Evolutionary conservation across 257 asterid species (phyloP).

Genomic region (Lithospermum erythrorhizon): DNA sequence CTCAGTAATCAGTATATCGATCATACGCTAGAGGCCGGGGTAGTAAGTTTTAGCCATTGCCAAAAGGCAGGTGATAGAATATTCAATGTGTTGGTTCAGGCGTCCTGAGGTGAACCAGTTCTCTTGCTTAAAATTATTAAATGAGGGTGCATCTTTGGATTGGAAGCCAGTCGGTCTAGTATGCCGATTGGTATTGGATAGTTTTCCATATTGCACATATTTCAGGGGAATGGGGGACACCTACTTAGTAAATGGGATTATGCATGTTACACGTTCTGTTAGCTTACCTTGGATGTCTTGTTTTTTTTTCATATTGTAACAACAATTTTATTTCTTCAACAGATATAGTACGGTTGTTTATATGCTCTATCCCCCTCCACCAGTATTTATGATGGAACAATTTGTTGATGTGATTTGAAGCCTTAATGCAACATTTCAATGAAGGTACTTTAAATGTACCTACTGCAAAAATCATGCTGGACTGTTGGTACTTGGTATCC

Average conservation of each 20-base stretch:
- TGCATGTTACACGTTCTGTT: neutral
- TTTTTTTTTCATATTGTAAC: constrained; percentile 2
- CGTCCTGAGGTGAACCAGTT: neutral
- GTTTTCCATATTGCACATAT: neutral
- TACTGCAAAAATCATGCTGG: too few relatives aligned
- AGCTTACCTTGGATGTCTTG: neutral
- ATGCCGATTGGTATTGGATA: neutral
- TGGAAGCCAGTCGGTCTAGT: neutral
- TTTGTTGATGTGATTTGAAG: neutral
- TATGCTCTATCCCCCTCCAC: constrained; percentile 3
- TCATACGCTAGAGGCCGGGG: neutral
- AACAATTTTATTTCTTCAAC: constrained; percentile 14
- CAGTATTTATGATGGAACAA: constrained; percentile 13
- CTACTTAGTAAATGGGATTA: neutral
- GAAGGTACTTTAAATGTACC: too few relatives aligned
- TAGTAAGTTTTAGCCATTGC: neutral
- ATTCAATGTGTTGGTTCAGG: neutral
- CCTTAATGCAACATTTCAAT: neutral
- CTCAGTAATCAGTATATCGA: neutral
- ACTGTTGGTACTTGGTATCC: neutral
- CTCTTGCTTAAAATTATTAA: neutral
- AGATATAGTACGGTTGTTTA: constrained; percentile 47
- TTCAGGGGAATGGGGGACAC: neutral
- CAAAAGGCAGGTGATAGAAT: neutral
- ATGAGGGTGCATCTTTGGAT: neutral